Base-by-base conservation (phyloP, 352 stramenopile species). In the Phytophthora litchii region DNA sequence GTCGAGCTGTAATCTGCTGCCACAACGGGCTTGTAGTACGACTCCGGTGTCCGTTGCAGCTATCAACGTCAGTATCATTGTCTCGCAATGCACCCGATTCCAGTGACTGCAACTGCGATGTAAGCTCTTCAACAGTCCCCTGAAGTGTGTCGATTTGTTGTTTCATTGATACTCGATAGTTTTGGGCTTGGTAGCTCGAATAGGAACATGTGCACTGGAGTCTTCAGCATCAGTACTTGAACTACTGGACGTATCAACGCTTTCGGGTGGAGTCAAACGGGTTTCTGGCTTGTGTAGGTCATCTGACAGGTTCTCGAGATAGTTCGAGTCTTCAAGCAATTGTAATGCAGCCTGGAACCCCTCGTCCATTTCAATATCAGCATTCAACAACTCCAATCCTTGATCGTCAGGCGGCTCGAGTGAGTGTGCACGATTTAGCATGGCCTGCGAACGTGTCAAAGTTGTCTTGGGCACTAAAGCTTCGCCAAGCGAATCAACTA, bases 1-100 rank as follows among this genome's bases (percentile, higher is more conserved):
- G 66, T 42, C 46, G 36, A 21, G 27, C 13, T 7, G 66, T 60
- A 3, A 71, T 31, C 4, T 61, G 29, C 19, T 74, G 44, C 65
- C 65, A 74, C 7, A 74, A 13, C 1, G 36, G 43, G 9, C 32
- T 17, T 11, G 11, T 49, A 13, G 23, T 17, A 12, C 10, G 19
- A 36, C 9, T 44, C 3, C 19, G 11, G 16, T 37, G 42, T 9
- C 3, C 7, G 20, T 34, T 34, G 42, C 7, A 13, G 2, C 17
- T 14, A 32, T 9, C 1, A 5, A 29, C n/a, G n/a, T n/a, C n/a
- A n/a, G n/a, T n/a, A n/a, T n/a, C n/a, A n/a, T 47, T 23, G 34
- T 17, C n/a, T 49, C 32, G 19, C 16, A 35, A 1, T 29, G 38
- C 17, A 1, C 19, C 23, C n/a, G 55, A 35, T 17, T 44, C 12